Evolutionary conservation across 2,329 filamentous ascomycete species (phyloP).

Genomic region (Gyromitra esculenta): DNA sequence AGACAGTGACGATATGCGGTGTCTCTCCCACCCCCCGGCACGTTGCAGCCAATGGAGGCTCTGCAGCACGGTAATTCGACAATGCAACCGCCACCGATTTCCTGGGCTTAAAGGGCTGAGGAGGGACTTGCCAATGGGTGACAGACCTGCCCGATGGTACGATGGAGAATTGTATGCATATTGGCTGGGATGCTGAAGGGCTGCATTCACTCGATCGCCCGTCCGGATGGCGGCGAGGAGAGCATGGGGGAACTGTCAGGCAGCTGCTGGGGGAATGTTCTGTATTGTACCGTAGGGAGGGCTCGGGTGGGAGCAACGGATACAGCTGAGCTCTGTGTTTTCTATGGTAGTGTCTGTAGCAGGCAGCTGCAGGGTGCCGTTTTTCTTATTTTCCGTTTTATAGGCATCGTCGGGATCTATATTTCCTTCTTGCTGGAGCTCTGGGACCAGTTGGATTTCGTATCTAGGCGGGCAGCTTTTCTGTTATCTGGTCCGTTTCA

Average conservation of each 20-base stretch:
- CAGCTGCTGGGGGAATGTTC: neutral
- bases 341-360: neutral
- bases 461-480: neutral
- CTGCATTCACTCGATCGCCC: neutral
- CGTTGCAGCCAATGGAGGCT: slow-evolving; percentile 30
- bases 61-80: slow-evolving; percentile 31
- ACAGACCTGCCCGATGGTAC: slow-evolving; percentile 32
- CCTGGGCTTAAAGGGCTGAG: slow-evolving; percentile 9
- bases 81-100: slow-evolving; percentile 40
- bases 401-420: neutral
- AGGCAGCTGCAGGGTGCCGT: too few relatives aligned
- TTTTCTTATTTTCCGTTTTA: neutral
- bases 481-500: neutral
- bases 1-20: slow-evolving; percentile 32
- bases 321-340: neutral
- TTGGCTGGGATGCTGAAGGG: slow-evolving; percentile 16
- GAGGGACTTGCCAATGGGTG: slow-evolving; percentile 38
- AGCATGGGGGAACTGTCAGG: neutral
- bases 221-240: neutral
- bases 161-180: slow-evolving; percentile 44
- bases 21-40: neutral
- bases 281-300: neutral
- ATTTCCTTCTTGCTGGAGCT: neutral
- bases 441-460: neutral
- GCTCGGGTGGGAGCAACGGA: neutral